Evolutionary conservation across 1,139 yeast species (phyloP).

Genomic region (Geotrichum australiense): DNA sequence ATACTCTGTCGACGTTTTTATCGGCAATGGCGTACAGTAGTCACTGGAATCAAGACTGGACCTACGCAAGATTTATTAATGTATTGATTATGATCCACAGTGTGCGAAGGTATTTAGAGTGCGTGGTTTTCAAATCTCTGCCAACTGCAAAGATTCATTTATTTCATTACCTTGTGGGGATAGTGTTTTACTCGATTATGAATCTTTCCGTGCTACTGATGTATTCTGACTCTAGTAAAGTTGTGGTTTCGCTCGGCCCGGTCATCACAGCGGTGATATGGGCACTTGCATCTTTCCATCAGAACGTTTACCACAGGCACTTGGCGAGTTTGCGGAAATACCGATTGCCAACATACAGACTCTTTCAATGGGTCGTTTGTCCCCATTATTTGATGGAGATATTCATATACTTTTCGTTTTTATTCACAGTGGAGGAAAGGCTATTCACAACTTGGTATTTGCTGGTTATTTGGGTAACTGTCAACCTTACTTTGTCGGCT

Average conservation of each 20-base stretch:
- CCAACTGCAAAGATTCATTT: conserved; percentile 53
- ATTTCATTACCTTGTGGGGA: conserved; percentile 69
- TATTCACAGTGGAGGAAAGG: too few species aligned
- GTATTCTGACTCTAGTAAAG: not conserved
- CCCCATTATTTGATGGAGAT: conserved; percentile 84
- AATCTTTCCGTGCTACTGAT: not conserved
- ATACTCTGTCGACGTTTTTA: conserved; percentile 29
- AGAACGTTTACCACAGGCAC: conserved; percentile 51
- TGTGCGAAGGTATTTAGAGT: conserved; percentile 57
- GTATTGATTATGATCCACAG: conserved; percentile 49
- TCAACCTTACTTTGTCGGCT: conserved; percentile 59
- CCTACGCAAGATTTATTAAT: conserved; percentile 23
- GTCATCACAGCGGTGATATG: not conserved
- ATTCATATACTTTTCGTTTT: conserved; percentile 42
- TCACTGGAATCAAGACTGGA: conserved; percentile 5
- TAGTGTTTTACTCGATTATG: conserved; percentile 50
- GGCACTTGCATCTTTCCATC: conserved; percentile 45
- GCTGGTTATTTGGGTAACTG: conserved; percentile 47
- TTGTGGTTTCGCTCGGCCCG: conserved; percentile 18
- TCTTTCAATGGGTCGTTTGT: conserved; percentile 51
- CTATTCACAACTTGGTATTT: not conserved
- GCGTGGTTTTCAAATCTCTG: conserved; percentile 45
- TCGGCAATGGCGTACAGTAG: conserved; percentile 12
- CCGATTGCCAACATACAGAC: conserved; percentile 48
- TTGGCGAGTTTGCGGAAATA: conserved; percentile 61